Base-by-base conservation (phyloP, 768 basidiomycete genomes). In the Psilocybe cubensis region DNA sequence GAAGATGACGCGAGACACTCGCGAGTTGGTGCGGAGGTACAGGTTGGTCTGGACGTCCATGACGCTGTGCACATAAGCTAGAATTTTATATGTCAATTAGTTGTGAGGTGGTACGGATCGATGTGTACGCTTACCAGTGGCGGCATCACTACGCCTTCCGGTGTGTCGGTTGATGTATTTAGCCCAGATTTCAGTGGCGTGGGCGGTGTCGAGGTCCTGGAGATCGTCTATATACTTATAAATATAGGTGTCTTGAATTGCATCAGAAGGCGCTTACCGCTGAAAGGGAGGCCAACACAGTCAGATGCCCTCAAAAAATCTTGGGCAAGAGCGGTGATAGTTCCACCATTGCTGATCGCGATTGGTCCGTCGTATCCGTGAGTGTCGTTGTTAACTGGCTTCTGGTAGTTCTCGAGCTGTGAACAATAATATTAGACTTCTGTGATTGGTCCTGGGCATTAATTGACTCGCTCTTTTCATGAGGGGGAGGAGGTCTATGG, bases 101-200 rank as follows among this genome's bases (percentile, higher is more conserved):
- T 38, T 10, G 40, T 23, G 20, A 59, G 21, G 9, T 21, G 45
- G 18, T 21, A 31, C 10, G 18, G 27, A 20, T 33, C 24, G 14
- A 12, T 35, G 8, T 17, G 47, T 46, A 6, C 14, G 59, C 67
- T 29, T 64, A 83, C 84, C 86, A 43, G 86, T 86, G 2, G 87
- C 86, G 46, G 87, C 87, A 61, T 89, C 88, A 58, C 85, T 87
- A 49, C 87, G 84, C 59, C 88, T 76, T 57, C 88, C 88, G 31
- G 86, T 89, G 66, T 87, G 82, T 62, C 85, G 79, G 70, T 88
- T 88, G 78, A 89, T 87, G 66, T 88, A 89, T 68, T 89, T 89
- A 48, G 87, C 87, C 87, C 87, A 88, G 54, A 88, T 85, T 69
- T 88, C 88, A 53, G 87, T 80, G 21, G 76, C 86, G 62, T 88